A percentile compares a stretch with the other conserved stretches of the same genome.
phyloP scores from a whole-genome alignment of 768 basidiomycete genomes.

The Sutorius australiensis region DNA sequence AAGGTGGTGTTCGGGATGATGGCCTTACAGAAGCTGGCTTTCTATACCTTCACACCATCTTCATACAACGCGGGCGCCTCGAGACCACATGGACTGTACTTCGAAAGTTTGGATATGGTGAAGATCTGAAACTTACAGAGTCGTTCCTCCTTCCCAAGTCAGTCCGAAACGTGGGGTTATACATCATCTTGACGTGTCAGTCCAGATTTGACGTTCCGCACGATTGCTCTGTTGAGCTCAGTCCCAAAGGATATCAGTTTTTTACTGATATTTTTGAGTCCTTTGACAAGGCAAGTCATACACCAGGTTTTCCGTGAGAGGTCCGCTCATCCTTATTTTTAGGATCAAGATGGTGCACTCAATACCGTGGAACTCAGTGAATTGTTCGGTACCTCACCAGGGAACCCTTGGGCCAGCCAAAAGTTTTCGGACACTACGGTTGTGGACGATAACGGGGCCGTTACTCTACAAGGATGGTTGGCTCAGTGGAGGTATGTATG shows the following conservation, averaged over 20 bases:
- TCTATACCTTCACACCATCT: slow-evolving; percentile 90
- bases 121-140: slow-evolving; percentile 87
- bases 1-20: slow-evolving; percentile 67
- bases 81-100: slow-evolving; percentile 99
- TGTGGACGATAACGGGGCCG: slow-evolving; percentile 80
- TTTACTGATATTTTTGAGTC: slow-evolving; percentile 95
- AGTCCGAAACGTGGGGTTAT: slow-evolving; percentile 26
- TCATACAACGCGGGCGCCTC: slow-evolving; percentile 91
- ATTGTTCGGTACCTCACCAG: slow-evolving; percentile 90
- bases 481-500: slow-evolving; percentile 92
- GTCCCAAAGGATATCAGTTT: slow-evolving; percentile 93
- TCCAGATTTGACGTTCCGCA: slow-evolving; percentile 85
- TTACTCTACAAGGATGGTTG: slow-evolving; percentile 97
- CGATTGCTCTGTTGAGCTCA: slow-evolving; percentile 94
- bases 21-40: slow-evolving; percentile 93
- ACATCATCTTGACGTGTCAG: slow-evolving; percentile 10
- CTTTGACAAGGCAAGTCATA: slow-evolving; percentile 73
- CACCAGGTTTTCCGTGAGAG: neutral
- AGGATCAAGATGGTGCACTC: slow-evolving; percentile 96
- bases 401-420: slow-evolving; percentile 93
- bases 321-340: slow-evolving; percentile 4
- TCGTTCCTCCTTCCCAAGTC: slow-evolving; percentile 86
- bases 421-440: slow-evolving; percentile 90
- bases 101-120: slow-evolving; percentile 92
- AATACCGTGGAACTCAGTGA: slow-evolving; percentile 80